Evolutionary conservation across 1,284 basidiomycete species (phyloP).

Genomic region (Melampsora americana): DNA sequence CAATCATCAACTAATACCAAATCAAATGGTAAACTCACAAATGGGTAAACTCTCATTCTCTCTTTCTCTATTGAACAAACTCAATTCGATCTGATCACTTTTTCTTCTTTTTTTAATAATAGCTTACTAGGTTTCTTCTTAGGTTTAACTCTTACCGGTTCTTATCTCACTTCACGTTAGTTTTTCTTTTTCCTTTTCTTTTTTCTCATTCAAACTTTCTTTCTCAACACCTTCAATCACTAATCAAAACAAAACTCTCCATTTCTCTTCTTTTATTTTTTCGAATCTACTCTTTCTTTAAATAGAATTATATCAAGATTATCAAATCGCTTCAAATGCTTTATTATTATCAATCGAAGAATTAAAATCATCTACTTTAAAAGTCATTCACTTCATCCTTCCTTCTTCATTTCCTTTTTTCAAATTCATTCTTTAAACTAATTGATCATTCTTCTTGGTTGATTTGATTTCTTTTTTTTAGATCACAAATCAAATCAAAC

Average conservation of each 20-base stretch:
- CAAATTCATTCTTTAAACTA: no score
- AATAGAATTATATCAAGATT: neutral
- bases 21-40: neutral
- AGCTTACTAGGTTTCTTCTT: neutral
- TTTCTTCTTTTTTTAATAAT: neutral
- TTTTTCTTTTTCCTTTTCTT: neutral
- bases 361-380: neutral
- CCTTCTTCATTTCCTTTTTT: no score
- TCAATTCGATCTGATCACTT: no score
- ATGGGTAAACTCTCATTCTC: no score
- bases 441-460: neutral
- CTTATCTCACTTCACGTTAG: neutral
- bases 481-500: slow-evolving; percentile 5
- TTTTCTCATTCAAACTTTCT: neutral
- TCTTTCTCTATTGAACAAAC: no score
- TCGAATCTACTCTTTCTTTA: no score
- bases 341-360: neutral
- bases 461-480: neutral
- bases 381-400: neutral
- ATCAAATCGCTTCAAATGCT: neutral
- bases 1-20: neutral
- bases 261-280: no score
- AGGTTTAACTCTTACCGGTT: neutral
- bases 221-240: neutral
- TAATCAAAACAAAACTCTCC: no score